Conservation (phyloP, 805 yeast species). For the Yamadazyma takamatsuzukensis region DNA sequence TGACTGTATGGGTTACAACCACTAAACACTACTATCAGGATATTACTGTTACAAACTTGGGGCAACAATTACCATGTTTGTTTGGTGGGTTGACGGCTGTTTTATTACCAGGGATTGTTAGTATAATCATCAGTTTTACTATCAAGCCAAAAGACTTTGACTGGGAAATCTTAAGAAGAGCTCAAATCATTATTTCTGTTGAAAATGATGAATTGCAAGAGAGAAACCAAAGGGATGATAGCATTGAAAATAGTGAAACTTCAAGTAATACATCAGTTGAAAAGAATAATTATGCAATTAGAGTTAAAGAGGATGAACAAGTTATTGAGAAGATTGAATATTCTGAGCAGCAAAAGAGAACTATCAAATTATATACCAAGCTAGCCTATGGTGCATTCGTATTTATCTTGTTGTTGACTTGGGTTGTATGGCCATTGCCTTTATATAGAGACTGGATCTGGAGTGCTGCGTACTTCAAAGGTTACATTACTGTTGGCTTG, state of each 20-base stretch:
- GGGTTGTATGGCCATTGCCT: conserved; percentile 43
- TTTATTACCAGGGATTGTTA: conserved; percentile 27
- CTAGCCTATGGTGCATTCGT: conserved; percentile 23
- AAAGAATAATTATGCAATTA: conserved; percentile 1
- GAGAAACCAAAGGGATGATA: background rate
- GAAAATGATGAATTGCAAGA: conserved; percentile 1
- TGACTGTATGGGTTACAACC: conserved; percentile 28
- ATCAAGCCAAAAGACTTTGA: conserved; percentile 25
- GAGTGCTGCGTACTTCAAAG: conserved; percentile 31
- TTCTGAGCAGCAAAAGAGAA: conserved; percentile 4
- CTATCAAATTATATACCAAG: conserved; percentile 16
- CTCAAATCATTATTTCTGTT: conserved; percentile 15
- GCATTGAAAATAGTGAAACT: background rate
- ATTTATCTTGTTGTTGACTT: conserved; percentile 26
- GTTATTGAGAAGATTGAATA: conserved; percentile 1
- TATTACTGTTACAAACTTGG: conserved; percentile 21
- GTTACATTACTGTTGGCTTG: conserved; percentile 34
- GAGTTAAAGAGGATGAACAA: conserved; percentile 1
- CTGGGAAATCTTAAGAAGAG: conserved; percentile 23
- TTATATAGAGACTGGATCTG: conserved; percentile 41
- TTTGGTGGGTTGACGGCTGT: conserved; percentile 31
- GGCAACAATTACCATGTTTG: conserved; percentile 31
- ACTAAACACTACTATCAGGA: conserved; percentile 25
- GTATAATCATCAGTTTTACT: conserved; percentile 22
- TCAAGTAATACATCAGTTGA: conserved; percentile 1